Conservation (phyloP, 2,329 filamentous ascomycete species). For the Dothistroma pini region DNA sequence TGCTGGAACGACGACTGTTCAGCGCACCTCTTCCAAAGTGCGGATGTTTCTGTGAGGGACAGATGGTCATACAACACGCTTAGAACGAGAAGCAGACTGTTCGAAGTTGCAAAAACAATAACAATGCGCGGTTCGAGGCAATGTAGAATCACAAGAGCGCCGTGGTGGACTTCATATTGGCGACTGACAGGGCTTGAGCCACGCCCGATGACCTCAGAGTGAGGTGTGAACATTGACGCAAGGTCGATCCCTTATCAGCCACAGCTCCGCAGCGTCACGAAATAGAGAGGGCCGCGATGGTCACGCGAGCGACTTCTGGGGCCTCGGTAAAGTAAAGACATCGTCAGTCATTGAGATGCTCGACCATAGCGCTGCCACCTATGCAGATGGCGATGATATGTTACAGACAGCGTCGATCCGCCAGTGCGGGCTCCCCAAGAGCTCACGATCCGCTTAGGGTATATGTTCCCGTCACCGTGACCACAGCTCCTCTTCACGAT, state of each 20-base stretch:
- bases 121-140: neutral
- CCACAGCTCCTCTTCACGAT: slow-evolving; percentile 32
- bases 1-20: neutral
- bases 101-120: too few species aligned
- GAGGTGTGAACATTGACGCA: neutral
- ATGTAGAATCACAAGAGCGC: neutral
- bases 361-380: neutral
- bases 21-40: neutral
- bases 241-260: too few species aligned
- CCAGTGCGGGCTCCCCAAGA: neutral
- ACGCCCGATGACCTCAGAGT: neutral
- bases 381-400: slow-evolving; percentile 5
- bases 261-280: too few species aligned
- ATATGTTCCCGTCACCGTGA: slow-evolving; percentile 11
- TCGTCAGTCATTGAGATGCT: neutral
- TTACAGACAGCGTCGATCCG: slow-evolving; percentile 2
- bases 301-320: too few species aligned
- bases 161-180: neutral
- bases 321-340: too few species aligned
- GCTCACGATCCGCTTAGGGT: neutral
- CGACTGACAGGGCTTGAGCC: neutral
- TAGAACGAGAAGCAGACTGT: too few species aligned
- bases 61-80: too few species aligned
- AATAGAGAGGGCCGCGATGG: too few species aligned
- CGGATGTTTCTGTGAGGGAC: too few species aligned